Evolutionary conservation across 2,329 filamentous ascomycete species (phyloP).

Genomic region (Xylaria sp.): DNA sequence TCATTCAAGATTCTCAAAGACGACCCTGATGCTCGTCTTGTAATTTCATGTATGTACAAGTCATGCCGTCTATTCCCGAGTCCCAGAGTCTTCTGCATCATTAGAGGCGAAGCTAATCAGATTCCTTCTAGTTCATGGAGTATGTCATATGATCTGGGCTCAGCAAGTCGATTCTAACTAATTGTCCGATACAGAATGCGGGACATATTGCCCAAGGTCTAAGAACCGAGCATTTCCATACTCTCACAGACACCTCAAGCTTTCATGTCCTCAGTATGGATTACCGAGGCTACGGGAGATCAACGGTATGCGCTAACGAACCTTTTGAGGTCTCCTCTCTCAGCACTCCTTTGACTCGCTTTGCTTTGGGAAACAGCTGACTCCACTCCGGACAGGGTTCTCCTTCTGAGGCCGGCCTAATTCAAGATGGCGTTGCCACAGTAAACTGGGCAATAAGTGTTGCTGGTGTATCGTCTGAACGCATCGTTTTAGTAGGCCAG

Average conservation of each 20-base stretch:
- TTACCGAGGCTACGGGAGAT: slow-evolving; percentile 88
- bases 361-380: slow-evolving; percentile 8
- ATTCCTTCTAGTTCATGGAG: slow-evolving; percentile 67
- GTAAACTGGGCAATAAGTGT: slow-evolving; percentile 76
- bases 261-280: slow-evolving; percentile 89
- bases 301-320: slow-evolving; percentile 56
- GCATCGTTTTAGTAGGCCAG: slow-evolving; percentile 85
- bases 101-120: slow-evolving; percentile 28
- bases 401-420: slow-evolving; percentile 83
- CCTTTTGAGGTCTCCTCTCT: not conserved
- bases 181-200: slow-evolving; percentile 72
- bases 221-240: slow-evolving; percentile 80
- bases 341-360: not conserved
- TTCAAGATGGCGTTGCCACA: slow-evolving; percentile 78
- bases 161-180: slow-evolving; percentile 46
- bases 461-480: slow-evolving; percentile 71
- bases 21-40: slow-evolving; percentile 70
- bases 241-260: slow-evolving; percentile 75
- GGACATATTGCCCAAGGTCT: slow-evolving; percentile 84
- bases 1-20: slow-evolving; percentile 70
- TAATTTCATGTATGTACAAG: slow-evolving; percentile 73
- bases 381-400: slow-evolving; percentile 57
- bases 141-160: slow-evolving; percentile 55
- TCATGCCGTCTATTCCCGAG: not conserved
- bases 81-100: not conserved